These are phyloP conservation scores for Lodderomyces elongisporus DNA, from an alignment of 1,139 yeast species.

Conservation along the genomic window DNA sequence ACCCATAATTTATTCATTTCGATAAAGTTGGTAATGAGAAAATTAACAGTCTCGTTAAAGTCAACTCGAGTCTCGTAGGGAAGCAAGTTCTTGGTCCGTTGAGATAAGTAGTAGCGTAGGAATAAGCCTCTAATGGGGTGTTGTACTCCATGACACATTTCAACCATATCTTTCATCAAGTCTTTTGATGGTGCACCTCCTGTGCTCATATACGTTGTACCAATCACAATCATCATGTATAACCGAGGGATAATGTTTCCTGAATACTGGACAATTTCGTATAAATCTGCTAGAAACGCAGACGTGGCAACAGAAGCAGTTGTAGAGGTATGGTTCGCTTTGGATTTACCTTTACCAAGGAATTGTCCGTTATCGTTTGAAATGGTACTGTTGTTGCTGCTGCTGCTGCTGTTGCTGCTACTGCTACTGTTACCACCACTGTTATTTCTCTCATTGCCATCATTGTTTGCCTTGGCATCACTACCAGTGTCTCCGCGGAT, in stretches of 20 bases:
- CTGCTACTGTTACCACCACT: neutral
- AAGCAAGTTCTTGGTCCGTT: slow-evolving; percentile 69
- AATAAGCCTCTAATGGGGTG: slow-evolving; percentile 90
- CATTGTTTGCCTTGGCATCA: slow-evolving; percentile 1
- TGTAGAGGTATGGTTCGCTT: too few relatives aligned
- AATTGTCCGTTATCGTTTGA: too few relatives aligned
- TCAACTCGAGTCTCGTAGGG: slow-evolving; percentile 46
- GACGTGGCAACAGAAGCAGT: slow-evolving; percentile 16
- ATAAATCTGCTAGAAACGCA: slow-evolving; percentile 82
- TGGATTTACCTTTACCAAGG: too few relatives aligned
- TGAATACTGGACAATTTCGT: slow-evolving; percentile 92
- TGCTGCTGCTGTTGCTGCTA: neutral
- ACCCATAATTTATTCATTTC: slow-evolving; percentile 99
- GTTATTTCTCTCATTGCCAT: slow-evolving; percentile 1
- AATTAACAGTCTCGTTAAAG: slow-evolving; percentile 61
- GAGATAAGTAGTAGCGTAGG: slow-evolving; percentile 81
- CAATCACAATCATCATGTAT: slow-evolving; percentile 92
- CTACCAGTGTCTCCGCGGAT: neutral
- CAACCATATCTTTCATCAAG: slow-evolving; percentile 92
- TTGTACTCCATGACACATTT: slow-evolving; percentile 98
- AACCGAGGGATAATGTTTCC: slow-evolving; percentile 90
- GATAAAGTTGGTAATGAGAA: slow-evolving; percentile 78
- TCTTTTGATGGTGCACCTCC: slow-evolving; percentile 80
- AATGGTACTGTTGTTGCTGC: neutral
- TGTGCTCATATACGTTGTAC: slow-evolving; percentile 78